Percentiles rank a stretch among this genome's conserved stretches.
Evolutionary conservation across 1,284 basidiomycete genomes (phyloP).

Genomic region (Pulchroboletus neoregius): DNA sequence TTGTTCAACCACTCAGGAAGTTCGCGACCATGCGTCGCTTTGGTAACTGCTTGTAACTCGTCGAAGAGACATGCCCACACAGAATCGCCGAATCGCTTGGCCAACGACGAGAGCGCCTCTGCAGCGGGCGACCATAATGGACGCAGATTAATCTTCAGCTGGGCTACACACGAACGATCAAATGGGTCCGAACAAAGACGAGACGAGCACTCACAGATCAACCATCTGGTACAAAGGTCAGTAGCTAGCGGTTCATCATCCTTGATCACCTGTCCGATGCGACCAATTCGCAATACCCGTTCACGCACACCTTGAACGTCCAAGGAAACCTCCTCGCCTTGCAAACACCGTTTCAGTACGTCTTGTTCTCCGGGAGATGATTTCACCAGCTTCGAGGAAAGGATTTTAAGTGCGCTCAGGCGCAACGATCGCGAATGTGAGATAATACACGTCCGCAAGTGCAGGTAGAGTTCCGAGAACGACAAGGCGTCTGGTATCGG

Average conservation of each 20-base stretch:
- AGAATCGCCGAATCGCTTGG: conserved; percentile 57
- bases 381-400: conserved; percentile 44
- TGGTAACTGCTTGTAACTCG: conserved; percentile 46
- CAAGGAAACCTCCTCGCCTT: conserved; percentile 71
- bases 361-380: conserved; percentile 46
- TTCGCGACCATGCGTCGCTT: neutral
- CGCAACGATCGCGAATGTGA: conserved; percentile 60
- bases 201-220: conserved; percentile 46
- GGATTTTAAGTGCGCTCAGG: conserved; percentile 51
- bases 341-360: conserved; percentile 60
- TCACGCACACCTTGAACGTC: conserved; percentile 80
- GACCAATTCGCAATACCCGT: conserved; percentile 68
- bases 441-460: conserved; percentile 44
- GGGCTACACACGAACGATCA: conserved; percentile 46
- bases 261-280: conserved; percentile 52
- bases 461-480: conserved; percentile 46
- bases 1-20: conserved; percentile 21
- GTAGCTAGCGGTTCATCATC: conserved; percentile 51
- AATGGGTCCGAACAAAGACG: neutral
- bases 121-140: conserved; percentile 86
- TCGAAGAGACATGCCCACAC: conserved; percentile 72
- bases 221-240: conserved; percentile 59
- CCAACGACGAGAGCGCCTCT: conserved; percentile 59
- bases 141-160: conserved; percentile 87
- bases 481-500: conserved; percentile 27